Conservation (phyloP, 345 rosid species). For the Eucalyptus camaldulensis region DNA sequence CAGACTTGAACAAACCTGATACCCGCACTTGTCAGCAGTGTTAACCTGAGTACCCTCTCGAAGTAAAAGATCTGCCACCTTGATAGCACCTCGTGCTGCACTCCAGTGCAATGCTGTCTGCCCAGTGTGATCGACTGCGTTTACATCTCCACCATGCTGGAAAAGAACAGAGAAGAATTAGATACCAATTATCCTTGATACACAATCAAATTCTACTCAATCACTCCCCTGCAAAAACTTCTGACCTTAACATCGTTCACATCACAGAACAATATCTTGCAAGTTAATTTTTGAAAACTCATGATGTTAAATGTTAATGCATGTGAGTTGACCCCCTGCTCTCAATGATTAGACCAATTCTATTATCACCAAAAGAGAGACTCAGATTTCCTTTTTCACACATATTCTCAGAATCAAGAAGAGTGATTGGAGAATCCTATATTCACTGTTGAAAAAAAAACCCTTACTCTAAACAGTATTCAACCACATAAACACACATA, state of each 20-base stretch:
- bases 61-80: constrained; percentile 76
- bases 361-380: background rate
- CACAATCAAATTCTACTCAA: background rate
- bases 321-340: background rate
- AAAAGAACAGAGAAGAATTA: background rate
- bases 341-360: background rate
- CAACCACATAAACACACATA: background rate
- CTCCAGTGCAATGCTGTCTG: constrained; percentile 99
- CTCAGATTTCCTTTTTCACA: background rate
- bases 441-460: background rate
- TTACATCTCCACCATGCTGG: constrained; percentile 92
- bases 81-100: constrained; percentile 90
- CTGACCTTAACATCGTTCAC: background rate
- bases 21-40: constrained; percentile 81
- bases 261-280: background rate
- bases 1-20: constrained; percentile 47
- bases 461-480: background rate
- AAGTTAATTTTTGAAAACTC: background rate
- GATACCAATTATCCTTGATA: background rate
- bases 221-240: background rate
- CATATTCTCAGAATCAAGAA: background rate
- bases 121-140: constrained; percentile 75
- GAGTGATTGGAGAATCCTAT: background rate
- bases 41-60: constrained; percentile 73
- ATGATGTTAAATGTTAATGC: background rate